Base-by-base conservation (phyloP, 163 green algal species). In the Chlamydomonas reinhardtii region DNA sequence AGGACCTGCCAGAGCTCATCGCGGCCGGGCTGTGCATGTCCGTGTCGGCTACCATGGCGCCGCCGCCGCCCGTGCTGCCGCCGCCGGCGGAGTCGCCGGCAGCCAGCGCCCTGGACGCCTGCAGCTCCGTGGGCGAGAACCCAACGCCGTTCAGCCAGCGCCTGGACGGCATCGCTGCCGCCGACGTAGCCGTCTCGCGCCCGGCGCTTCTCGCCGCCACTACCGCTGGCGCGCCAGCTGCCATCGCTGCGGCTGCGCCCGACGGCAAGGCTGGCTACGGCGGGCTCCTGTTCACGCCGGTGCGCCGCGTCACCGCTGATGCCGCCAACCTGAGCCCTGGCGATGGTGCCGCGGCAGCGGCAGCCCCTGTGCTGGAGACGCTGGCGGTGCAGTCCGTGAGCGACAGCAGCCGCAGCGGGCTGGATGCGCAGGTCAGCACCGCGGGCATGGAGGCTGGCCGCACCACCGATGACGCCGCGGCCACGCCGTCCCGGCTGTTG, bases 1-100 rank as follows among this genome's bases (percentile, higher is more conserved):
- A 86, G 34, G 80, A 64, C 20, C 56, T 86, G 35, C 70, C 80
- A 0, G 80, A 86, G 2, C 37, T 86, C n/a, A 86, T 86, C 11
- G 70, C 80, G 15, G 35, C 56, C 27, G 80, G 80, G 9, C 37
- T 86, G 56, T 86, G 80, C 71, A 59, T 86, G 14, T 73, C 80
- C 6, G 80, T 59, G 0, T 35, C 56, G 15, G 25, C 68, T 8
- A 25, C 66, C 17, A 4, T 29, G 2, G 29, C 65, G 19, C 24
- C 20, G 48, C 6, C 22, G 27, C 27, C 66, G 15, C 32, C 37
- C n/a, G 37, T 29, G 27, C 35, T 73, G 0, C 31, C 27, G 32
- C 15, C 31, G 19, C 54, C 34, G 24, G 59, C 59, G 0, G 59
- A 29, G 5, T 66, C 59, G 25, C 62, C 6, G 59, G 32, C 37